Conservation (phyloP, 345 rosid genomes). For the Salix exigua region DNA sequence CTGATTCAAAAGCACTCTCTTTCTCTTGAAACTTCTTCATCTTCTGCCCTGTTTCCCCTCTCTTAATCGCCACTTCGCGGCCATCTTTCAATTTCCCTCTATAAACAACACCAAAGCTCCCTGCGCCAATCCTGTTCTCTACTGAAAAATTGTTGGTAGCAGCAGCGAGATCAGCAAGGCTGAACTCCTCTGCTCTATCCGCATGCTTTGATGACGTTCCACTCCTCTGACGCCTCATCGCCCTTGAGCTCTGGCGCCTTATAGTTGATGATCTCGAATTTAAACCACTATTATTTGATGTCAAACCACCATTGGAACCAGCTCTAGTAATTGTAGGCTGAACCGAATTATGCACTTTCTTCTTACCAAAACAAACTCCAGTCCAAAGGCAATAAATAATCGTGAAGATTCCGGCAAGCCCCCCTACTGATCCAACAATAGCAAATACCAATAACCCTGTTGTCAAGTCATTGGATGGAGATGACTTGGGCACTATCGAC, state of each 20-base stretch:
- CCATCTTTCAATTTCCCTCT: conserved; percentile 65
- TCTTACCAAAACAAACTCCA: conserved; percentile 71
- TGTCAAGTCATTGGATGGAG: conserved; percentile 39
- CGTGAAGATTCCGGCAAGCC: conserved; percentile 54
- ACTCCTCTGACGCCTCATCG: conserved; percentile 85
- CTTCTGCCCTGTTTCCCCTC: conserved; percentile 66
- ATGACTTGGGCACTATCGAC: conserved; percentile 1
- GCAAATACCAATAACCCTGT: conserved; percentile 67
- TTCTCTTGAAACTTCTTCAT: conserved; percentile 78
- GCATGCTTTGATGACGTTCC: conserved; percentile 84
- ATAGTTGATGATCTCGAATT: conserved; percentile 62
- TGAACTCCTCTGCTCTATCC: conserved; percentile 76
- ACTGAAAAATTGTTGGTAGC: conserved; percentile 71
- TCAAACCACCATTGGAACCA: conserved; percentile 44
- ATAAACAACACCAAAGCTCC: conserved; percentile 89
- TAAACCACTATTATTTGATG: conserved; percentile 46
- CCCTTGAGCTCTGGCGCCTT: conserved; percentile 70
- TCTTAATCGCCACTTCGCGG: conserved; percentile 82
- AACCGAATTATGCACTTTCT: conserved; percentile 87
- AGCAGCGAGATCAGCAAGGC: conserved; percentile 57
- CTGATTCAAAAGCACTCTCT: conserved; percentile 88
- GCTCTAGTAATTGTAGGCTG: conserved; percentile 81
- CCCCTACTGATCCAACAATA: conserved; percentile 70
- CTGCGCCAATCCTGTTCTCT: conserved; percentile 81
- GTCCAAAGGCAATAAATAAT: conserved; percentile 67